These are phyloP conservation scores for Colletotrichum endophyticum DNA, from an alignment of 2,329 filamentous ascomycete species.

Conservation along the genomic window DNA sequence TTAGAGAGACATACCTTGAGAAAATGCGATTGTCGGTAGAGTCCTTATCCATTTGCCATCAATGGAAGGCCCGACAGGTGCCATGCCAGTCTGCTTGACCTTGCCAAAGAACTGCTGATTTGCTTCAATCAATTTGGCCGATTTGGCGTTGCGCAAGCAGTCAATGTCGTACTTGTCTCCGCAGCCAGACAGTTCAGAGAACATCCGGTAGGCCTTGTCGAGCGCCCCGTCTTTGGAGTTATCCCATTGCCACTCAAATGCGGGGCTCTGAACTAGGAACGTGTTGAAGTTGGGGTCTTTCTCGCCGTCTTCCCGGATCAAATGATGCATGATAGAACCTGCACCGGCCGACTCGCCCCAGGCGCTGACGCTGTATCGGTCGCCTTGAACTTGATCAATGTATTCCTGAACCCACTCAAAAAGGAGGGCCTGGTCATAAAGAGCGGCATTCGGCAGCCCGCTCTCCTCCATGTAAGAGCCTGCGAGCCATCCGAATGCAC, in stretches of 20 bases:
- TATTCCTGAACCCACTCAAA: conserved; percentile 55
- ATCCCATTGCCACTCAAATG: conserved; percentile 39
- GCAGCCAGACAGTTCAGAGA: conserved; percentile 35
- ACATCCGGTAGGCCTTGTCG: conserved; percentile 33
- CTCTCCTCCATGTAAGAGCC: conserved; percentile 46
- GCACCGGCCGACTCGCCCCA: conserved; percentile 58
- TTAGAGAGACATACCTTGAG: conserved; percentile 20
- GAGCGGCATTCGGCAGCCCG: conserved; percentile 46
- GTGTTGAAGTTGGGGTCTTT: conserved; percentile 45
- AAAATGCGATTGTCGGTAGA: conserved; percentile 33
- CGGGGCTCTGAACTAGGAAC: conserved; percentile 38
- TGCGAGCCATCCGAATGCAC: conserved; percentile 52
- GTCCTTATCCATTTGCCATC: conserved; percentile 36
- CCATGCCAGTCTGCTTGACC: conserved; percentile 28
- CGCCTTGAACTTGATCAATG: conserved; percentile 50
- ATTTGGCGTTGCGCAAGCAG: conserved; percentile 30
- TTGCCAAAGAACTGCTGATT: conserved; percentile 30
- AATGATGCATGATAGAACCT: conserved; percentile 53
- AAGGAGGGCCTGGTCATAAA: conserved; percentile 48
- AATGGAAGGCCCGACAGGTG: conserved; percentile 34
- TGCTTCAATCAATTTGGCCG: conserved; percentile 26
- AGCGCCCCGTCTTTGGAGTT: conserved; percentile 27
- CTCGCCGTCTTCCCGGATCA: conserved; percentile 47
- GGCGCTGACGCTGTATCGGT: conserved; percentile 48
- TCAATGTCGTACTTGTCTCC: conserved; percentile 25